Percentiles rank a stretch among this genome's conserved stretches.
phyloP scores from a whole-genome alignment of 768 basidiomycete genomes.

The Leucosporidium scottii region DNA sequence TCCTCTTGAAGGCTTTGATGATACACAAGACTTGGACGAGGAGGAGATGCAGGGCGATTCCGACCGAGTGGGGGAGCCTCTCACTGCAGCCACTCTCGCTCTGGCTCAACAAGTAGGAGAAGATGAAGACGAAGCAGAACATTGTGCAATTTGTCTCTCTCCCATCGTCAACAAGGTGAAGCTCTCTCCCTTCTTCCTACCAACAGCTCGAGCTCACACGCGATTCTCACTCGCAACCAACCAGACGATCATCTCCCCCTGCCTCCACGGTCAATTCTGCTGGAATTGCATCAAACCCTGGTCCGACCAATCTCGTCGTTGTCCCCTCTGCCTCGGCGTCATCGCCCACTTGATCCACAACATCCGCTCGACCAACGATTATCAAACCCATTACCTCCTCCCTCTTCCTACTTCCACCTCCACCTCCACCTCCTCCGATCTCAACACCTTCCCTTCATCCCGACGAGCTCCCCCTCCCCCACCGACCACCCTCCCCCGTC shows the following conservation, averaged over 20 bases:
- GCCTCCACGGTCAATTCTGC: conserved; percentile 29
- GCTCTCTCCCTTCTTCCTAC: too few species aligned
- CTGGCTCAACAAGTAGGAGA: background rate
- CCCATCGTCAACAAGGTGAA: conserved; percentile 31
- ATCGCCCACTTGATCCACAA: conserved; percentile 31
- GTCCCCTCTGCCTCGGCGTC: conserved; percentile 31
- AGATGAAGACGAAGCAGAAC: conserved; percentile 10
- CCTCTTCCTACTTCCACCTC: conserved; percentile 15
- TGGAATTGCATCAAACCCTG: conserved; percentile 30
- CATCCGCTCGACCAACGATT: conserved; percentile 26
- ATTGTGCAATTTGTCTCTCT: conserved; percentile 28
- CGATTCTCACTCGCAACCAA: too few species aligned
- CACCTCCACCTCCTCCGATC: background rate
- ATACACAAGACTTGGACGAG: background rate
- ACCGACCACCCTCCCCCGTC: conserved; percentile 14
- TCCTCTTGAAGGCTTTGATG: background rate
- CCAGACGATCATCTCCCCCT: background rate
- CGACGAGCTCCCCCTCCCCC: background rate
- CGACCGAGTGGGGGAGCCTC: background rate
- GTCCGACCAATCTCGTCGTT: conserved; percentile 30
- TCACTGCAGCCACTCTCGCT: background rate
- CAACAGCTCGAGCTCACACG: too few species aligned
- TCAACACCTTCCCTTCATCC: background rate
- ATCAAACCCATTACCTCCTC: conserved; percentile 24
- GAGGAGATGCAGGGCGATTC: background rate